A percentile compares a stretch with the other conserved stretches of the same genome.
These are phyloP conservation scores for Zea mays DNA, from an alignment of 176 grass and related monocot genomes.

Conservation along the genomic window Zm-B73-REFERENCE-NAM-5.0 NC_050105.1:2010001-2010500, in stretches of 20 bases:
- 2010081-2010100: slow-evolving; percentile 73
- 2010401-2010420: background rate
- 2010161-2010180: slow-evolving; percentile 45
- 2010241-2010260: slow-evolving; percentile 18
- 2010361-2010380: background rate
- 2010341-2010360: background rate
- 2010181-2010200: slow-evolving; percentile 37
- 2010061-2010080: slow-evolving; percentile 43
- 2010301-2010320: too few species aligned
- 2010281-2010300: background rate
- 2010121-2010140: slow-evolving; percentile 48
- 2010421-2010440: too few species aligned
- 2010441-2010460: background rate
- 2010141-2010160: slow-evolving; percentile 25
- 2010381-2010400: background rate
- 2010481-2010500: background rate
- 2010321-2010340: background rate
- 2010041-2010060: background rate
- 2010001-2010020: slow-evolving; percentile 20
- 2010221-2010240: background rate
- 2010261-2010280: slow-evolving; percentile 1
- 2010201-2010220: background rate
- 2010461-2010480: slow-evolving; percentile 6
- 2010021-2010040: slow-evolving; percentile 9
- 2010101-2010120: slow-evolving; percentile 60